Conservation (phyloP, 2,329 filamentous ascomycete genomes). For the Colletotrichum graminicola region DNA sequence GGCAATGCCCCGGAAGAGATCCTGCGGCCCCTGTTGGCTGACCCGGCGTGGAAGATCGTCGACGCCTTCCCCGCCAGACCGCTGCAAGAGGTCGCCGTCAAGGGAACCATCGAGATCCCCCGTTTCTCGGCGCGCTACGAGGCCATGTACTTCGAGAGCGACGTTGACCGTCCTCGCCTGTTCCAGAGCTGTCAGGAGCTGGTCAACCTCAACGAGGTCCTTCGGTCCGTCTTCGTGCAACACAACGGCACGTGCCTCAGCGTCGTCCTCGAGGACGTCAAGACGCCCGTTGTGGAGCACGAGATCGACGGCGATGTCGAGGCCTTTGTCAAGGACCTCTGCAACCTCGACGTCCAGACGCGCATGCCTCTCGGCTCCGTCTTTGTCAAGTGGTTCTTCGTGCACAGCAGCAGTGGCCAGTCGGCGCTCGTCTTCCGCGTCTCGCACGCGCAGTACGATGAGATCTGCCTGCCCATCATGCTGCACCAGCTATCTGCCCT, state of each 20-base stretch:
- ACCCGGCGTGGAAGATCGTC: slow-evolving; percentile 62
- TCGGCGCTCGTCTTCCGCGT: slow-evolving; percentile 70
- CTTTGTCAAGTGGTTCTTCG: slow-evolving; percentile 71
- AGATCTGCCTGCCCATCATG: slow-evolving; percentile 73
- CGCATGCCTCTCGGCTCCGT: slow-evolving; percentile 69
- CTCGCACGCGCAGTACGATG: slow-evolving; percentile 78
- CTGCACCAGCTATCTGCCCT: slow-evolving; percentile 70
- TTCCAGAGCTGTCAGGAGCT: slow-evolving; percentile 65
- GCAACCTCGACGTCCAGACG: slow-evolving; percentile 66
- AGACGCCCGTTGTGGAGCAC: slow-evolving; percentile 63
- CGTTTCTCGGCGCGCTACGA: slow-evolving; percentile 75
- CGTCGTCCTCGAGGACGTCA: slow-evolving; percentile 68
- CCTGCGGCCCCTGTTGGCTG: slow-evolving; percentile 64
- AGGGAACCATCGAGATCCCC: slow-evolving; percentile 67
- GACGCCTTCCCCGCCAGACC: slow-evolving; percentile 71
- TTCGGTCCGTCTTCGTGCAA: slow-evolving; percentile 74
- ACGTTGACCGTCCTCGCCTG: slow-evolving; percentile 62
- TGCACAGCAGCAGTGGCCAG: slow-evolving; percentile 51
- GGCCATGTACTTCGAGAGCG: slow-evolving; percentile 70
- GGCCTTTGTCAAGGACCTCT: slow-evolving; percentile 65
- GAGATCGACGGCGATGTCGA: slow-evolving; percentile 65
- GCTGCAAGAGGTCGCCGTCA: slow-evolving; percentile 70
- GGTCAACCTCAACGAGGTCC: slow-evolving; percentile 71
- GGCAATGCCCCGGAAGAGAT: slow-evolving; percentile 52
- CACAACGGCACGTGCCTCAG: slow-evolving; percentile 63